These are phyloP conservation scores for Coniella vitis DNA, from an alignment of 2,329 filamentous ascomycete genomes.

Conservation along the genomic window DNA sequence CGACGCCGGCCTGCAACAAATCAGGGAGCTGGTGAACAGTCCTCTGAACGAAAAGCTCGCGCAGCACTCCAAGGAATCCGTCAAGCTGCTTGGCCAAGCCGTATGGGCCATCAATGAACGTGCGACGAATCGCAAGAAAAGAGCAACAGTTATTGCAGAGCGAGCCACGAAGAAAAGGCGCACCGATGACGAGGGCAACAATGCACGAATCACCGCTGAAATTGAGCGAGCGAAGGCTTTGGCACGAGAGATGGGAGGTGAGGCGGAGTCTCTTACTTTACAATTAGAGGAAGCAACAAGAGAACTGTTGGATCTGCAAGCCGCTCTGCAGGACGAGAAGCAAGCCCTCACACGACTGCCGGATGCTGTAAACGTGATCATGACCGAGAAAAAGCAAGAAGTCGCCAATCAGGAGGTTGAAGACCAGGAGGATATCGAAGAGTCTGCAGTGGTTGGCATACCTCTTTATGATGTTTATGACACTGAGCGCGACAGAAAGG, in stretches of 20 bases:
- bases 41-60: slow-evolving; percentile 37
- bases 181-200: not conserved
- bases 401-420: slow-evolving; percentile 11
- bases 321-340: slow-evolving; percentile 43
- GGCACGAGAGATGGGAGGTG: slow-evolving; percentile 27
- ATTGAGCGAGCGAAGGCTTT: slow-evolving; percentile 12
- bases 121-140: slow-evolving; percentile 21
- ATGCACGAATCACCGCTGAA: not conserved
- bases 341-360: slow-evolving; percentile 31
- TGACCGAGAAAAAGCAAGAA: slow-evolving; percentile 18
- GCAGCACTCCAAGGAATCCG: slow-evolving; percentile 38
- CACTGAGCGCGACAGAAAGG: slow-evolving; percentile 30
- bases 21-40: slow-evolving; percentile 36
- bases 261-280: slow-evolving; percentile 36
- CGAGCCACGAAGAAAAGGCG: not conserved
- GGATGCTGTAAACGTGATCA: slow-evolving; percentile 12
- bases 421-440: slow-evolving; percentile 18
- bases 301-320: slow-evolving; percentile 41
- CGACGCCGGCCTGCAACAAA: slow-evolving; percentile 29
- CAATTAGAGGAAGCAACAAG: slow-evolving; percentile 41
- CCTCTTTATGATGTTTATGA: slow-evolving; percentile 24
- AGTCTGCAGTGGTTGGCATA: slow-evolving; percentile 7
- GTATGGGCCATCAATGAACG: slow-evolving; percentile 45
- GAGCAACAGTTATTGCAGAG: not conserved
- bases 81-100: slow-evolving; percentile 35